Conservation (phyloP, 345 rosid genomes). For the Ceriops zippeliana region DNA sequence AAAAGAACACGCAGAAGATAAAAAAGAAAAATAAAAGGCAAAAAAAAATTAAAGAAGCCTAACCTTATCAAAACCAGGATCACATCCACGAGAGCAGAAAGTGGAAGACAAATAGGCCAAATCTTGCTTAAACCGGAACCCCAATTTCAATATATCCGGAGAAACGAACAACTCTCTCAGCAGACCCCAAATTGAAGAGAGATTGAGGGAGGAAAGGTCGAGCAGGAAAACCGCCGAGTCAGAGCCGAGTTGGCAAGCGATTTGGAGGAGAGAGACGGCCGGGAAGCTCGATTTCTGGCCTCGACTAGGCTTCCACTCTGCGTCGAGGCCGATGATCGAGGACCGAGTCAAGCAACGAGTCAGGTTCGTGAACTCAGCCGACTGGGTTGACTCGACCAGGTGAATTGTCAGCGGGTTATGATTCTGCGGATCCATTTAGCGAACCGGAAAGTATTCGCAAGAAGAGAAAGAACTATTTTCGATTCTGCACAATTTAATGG, state of each 20-base stretch:
- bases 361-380: slow-evolving; percentile 66
- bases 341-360: slow-evolving; percentile 51
- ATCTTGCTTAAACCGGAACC: slow-evolving; percentile 85
- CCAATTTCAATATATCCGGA: slow-evolving; percentile 73
- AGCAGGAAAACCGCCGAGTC: slow-evolving; percentile 57
- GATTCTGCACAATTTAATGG: no score
- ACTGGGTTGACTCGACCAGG: slow-evolving; percentile 52
- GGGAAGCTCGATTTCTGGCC: slow-evolving; percentile 48
- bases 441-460: not conserved
- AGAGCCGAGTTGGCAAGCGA: slow-evolving; percentile 57
- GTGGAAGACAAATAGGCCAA: slow-evolving; percentile 76
- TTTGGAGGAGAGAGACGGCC: slow-evolving; percentile 68
- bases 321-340: slow-evolving; percentile 70
- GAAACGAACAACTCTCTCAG: slow-evolving; percentile 56
- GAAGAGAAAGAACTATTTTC: not conserved
- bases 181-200: slow-evolving; percentile 57
- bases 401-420: slow-evolving; percentile 29
- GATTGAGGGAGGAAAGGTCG: slow-evolving; percentile 54
- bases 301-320: slow-evolving; percentile 78
- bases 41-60: not conserved
- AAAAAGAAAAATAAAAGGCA: not conserved
- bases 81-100: slow-evolving; percentile 59
- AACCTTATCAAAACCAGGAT: slow-evolving; percentile 65
- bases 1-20: no score
- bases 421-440: slow-evolving; percentile 24